A percentile compares a stretch with the other conserved stretches of the same genome.
These are phyloP conservation scores for Larix sibirica DNA, from an alignment of 83 land plant species.

Conservation along the genomic window DNA sequence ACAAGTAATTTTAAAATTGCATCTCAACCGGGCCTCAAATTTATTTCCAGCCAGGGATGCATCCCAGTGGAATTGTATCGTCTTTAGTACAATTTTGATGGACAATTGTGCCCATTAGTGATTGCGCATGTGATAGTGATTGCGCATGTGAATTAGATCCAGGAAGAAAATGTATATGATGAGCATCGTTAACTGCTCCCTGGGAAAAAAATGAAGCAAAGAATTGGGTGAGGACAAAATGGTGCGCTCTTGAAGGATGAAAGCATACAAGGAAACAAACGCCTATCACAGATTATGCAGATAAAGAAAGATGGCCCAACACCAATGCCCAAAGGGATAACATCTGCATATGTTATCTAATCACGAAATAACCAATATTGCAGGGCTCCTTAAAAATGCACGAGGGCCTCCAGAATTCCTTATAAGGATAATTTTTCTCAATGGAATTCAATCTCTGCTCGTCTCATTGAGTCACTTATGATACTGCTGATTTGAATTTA, in stretches of 20 bases:
- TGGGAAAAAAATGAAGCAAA: slow-evolving; percentile 6
- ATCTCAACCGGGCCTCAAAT: background rate
- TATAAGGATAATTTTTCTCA: background rate
- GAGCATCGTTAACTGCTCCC: background rate
- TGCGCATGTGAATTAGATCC: background rate
- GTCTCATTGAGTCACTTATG: background rate
- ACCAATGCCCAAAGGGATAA: background rate
- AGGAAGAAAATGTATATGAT: background rate
- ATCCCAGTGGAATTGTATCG: background rate
- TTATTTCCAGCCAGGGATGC: background rate
- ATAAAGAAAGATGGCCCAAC: background rate
- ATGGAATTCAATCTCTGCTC: background rate
- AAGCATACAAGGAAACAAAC: background rate
- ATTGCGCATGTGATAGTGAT: background rate
- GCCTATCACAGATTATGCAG: background rate
- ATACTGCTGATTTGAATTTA: slow-evolving; percentile 20
- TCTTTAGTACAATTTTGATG: background rate
- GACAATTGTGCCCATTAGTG: background rate
- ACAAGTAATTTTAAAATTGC: background rate
- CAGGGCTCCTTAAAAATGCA: background rate
- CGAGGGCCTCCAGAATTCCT: background rate
- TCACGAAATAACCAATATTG: background rate
- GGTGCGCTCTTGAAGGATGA: background rate
- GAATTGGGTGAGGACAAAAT: background rate
- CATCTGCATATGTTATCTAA: background rate